These are phyloP conservation scores for Phytophthora macrochlamydospora DNA, from an alignment of 352 stramenopile genomes.

Conservation along the genomic window DNA sequence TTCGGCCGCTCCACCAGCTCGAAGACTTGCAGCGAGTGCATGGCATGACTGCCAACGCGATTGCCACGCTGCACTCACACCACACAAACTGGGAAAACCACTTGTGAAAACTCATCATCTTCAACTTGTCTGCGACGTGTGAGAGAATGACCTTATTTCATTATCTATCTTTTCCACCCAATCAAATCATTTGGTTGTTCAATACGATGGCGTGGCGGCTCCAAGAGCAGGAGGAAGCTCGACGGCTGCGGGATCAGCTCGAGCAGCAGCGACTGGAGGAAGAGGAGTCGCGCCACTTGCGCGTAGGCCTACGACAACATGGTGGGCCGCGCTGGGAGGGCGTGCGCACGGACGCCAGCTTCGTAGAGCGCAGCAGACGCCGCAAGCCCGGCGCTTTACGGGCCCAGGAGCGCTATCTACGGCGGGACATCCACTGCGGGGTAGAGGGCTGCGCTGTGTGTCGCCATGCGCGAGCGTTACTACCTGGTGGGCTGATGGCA, in stretches of 20 bases:
- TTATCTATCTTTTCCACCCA: no score
- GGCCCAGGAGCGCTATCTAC: constrained; percentile 72
- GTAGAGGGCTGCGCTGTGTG: constrained; percentile 55
- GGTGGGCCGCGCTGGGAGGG: constrained; percentile 44
- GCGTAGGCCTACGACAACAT: constrained; percentile 30
- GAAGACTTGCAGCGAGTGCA: constrained; percentile 45
- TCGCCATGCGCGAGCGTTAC: constrained; percentile 24
- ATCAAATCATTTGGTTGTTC: not conserved
- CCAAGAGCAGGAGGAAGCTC: constrained; percentile 39
- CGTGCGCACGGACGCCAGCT: constrained; percentile 64
- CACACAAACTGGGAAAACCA: constrained; percentile 41
- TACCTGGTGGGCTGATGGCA: constrained; percentile 36
- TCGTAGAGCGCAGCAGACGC: constrained; percentile 77
- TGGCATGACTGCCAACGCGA: constrained; percentile 50
- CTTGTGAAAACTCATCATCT: constrained; percentile 13
- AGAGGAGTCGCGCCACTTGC: constrained; percentile 22
- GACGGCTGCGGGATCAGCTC: constrained; percentile 15
- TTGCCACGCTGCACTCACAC: constrained; percentile 48
- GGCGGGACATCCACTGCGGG: constrained; percentile 74
- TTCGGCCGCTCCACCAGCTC: constrained; percentile 52
- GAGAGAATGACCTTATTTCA: no score
- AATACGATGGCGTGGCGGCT: constrained; percentile 40
- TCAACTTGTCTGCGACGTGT: not conserved
- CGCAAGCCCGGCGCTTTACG: constrained; percentile 78
- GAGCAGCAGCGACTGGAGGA: constrained; percentile 35